Conservation (phyloP, 352 stramenopile species). For the Chrysophaeum taylorii region DNA sequence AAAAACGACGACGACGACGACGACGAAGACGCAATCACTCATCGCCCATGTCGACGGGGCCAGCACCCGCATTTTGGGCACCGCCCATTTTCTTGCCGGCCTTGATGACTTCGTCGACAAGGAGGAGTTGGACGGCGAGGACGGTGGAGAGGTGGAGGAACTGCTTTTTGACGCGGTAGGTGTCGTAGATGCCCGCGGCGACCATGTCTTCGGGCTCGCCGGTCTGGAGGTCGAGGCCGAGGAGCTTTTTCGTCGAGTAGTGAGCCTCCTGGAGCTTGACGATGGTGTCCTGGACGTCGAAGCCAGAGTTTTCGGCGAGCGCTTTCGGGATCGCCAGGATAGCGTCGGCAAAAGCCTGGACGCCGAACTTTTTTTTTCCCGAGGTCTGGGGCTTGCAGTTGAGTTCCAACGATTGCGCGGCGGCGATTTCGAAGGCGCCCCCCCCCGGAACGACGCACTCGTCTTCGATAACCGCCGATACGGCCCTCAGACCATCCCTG, state of each 20-base stretch:
- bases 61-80: too few species aligned
- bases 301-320: conserved; percentile 92
- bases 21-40: too few species aligned
- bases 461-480: conserved; percentile 98
- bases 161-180: conserved; percentile 96
- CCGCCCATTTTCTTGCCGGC: conserved; percentile 94
- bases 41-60: too few species aligned
- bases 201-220: conserved; percentile 90
- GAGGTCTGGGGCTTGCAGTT: conserved; percentile 62
- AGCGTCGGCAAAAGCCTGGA: conserved; percentile 93
- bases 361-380: conserved; percentile 90
- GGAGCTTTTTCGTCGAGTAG: conserved; percentile 58
- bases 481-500: conserved; percentile 88
- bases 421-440: conserved; percentile 89
- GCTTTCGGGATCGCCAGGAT: conserved; percentile 97
- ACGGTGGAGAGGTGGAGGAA: conserved; percentile 95
- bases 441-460: conserved; percentile 84
- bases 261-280: conserved; percentile 91
- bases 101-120: conserved; percentile 98
- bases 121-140: conserved; percentile 90
- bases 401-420: conserved; percentile 59
- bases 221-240: conserved; percentile 89
- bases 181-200: conserved; percentile 94
- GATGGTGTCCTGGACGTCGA: conserved; percentile 88
- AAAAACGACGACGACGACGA: too few species aligned